Evolutionary conservation across 257 asterid genomes (phyloP).

Genomic region (Solanum infundibuliforme): DNA sequence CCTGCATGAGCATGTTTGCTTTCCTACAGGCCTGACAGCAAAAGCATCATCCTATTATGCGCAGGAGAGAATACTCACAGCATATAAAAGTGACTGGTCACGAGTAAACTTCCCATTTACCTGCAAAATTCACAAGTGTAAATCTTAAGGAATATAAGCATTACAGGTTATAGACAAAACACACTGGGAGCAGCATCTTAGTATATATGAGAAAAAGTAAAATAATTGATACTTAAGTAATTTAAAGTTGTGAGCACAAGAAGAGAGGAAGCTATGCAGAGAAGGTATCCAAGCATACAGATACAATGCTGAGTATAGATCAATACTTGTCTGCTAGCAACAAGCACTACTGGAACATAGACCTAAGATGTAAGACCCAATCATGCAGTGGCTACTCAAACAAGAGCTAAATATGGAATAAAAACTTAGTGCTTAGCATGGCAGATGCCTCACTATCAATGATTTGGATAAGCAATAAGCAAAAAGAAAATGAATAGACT

Average conservation of each 20-base stretch:
- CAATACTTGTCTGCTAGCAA: neutral
- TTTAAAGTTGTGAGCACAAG: neutral
- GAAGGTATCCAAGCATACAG: neutral
- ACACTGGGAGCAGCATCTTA: neutral
- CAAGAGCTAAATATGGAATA: neutral
- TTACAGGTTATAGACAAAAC: neutral
- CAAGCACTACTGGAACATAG: neutral
- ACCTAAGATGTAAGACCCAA: neutral
- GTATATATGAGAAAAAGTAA: neutral
- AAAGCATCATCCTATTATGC: neutral
- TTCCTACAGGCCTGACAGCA: neutral
- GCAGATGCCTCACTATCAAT: neutral
- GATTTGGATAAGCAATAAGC: neutral
- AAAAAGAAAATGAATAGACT: neutral
- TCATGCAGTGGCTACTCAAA: neutral
- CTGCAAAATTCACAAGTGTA: slow-evolving; percentile 29
- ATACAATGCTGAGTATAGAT: neutral
- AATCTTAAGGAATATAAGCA: slow-evolving; percentile 1
- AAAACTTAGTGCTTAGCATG: neutral
- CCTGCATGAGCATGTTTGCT: neutral
- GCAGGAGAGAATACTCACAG: slow-evolving; percentile 38
- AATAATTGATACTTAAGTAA: neutral
- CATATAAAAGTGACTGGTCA: slow-evolving; percentile 72
- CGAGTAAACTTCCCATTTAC: slow-evolving; percentile 80
- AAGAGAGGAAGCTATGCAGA: neutral